These are phyloP conservation scores for Herpetomonas samuelpessoai DNA, from an alignment of 208 protist genomes.

Conservation along the genomic window DNA sequence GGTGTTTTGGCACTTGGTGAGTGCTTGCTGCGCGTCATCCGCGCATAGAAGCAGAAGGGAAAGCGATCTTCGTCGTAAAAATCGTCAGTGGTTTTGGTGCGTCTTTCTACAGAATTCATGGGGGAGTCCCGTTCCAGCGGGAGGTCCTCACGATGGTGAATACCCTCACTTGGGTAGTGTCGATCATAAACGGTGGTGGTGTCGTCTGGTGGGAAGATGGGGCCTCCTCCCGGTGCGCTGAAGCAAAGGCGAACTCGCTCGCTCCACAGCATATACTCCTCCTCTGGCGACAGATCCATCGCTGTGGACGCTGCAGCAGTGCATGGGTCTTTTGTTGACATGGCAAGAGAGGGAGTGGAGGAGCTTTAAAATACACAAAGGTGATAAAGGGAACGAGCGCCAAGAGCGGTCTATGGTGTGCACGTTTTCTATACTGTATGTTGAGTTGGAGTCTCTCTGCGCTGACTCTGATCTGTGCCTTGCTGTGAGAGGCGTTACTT, in stretches of 20 bases:
- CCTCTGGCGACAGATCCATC: slow-evolving; percentile 18
- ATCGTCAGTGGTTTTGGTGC: neutral
- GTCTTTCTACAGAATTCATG: neutral
- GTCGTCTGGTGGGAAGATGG: too few relatives aligned
- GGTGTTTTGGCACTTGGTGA: slow-evolving; percentile 2
- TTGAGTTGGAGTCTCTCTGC: too few relatives aligned
- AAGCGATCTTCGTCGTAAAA: slow-evolving; percentile 28
- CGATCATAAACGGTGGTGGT: too few relatives aligned
- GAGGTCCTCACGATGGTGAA: too few relatives aligned
- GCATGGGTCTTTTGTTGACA: neutral
- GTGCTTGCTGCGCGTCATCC: slow-evolving; percentile 21
- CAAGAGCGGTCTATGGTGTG: neutral
- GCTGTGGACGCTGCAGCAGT: neutral
- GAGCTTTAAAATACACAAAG: neutral
- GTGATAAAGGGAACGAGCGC: neutral
- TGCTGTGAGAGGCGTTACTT: too few relatives aligned
- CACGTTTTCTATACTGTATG: neutral
- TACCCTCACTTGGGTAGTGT: too few relatives aligned
- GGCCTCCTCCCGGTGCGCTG: too few relatives aligned
- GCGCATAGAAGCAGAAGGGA: slow-evolving; percentile 61
- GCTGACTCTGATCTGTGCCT: too few relatives aligned
- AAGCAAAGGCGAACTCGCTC: slow-evolving; percentile 48
- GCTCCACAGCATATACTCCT: slow-evolving; percentile 57
- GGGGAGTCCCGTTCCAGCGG: too few relatives aligned
- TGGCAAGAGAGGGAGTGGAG: neutral